Base-by-base conservation (phyloP, 495 filamentous ascomycete genomes). In the Tricharina praecox region DNA sequence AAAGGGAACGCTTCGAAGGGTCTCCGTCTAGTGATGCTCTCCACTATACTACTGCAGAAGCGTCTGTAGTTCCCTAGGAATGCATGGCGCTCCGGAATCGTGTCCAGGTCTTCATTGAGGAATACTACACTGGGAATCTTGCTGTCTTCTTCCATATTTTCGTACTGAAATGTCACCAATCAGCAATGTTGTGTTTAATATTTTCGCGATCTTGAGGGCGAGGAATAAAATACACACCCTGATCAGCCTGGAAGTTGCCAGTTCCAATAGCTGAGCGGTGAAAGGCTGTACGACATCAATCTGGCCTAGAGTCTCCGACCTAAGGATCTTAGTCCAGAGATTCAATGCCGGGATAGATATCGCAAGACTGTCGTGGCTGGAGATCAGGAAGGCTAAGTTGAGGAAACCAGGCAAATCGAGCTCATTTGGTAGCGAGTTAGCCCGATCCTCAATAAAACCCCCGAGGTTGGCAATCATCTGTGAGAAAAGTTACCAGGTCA, bases 61-160 rank as follows among this genome's bases (percentile, higher is more conserved):
- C 92, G 75, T 19, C 87, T 70, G 60, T 95, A 99, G 55, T 96
- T 96, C 0, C 90, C 88, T n/a, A 96, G 72, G 61, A 99, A 99
- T 10, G 87, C 83, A 66, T 99, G 90, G 20, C 82, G 71, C 62
- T 99, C 92, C 1, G 92, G 92, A 24, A 87, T 70, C 0, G 90
- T 95, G 62, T 96, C 92, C 25, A 94, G 83, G 60, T 99, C 90
- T 50, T 94, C 85, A 42, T 82, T 65, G 4, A 99, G 71, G 49
- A 93, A 86, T 28, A 83, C 65, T 23, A 87, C 71, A 11, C 79
- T 83, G 5, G 81, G 74, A 60, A 95, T 74, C n/a, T 8, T 15
- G 0, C 77, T 81, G 50, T 92, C 81, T 44, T 82, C 73, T 0
- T 85, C 80, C 19, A 95, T 72, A 53, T 66, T 73, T 59, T 95